Base-by-base conservation (phyloP, 306 rosid species). In the Pterocarpus santalinus region DNA sequence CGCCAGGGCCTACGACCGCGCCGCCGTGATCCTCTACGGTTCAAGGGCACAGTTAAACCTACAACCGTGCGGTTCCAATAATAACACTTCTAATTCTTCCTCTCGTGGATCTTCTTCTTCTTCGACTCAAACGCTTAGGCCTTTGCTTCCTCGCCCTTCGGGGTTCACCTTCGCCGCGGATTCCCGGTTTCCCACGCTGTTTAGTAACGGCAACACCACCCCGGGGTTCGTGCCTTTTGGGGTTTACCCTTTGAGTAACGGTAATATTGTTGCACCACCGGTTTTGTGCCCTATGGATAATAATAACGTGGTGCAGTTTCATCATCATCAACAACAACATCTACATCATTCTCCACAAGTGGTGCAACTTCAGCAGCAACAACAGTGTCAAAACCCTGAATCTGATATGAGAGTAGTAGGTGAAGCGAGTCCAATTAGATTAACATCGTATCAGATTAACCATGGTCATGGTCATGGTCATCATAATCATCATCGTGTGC, bases 1-100 rank as follows among this genome's bases (percentile, higher is more conserved):
- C 8, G 98, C 99, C 10, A 78, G 88, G 2, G 99, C 99, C 39
- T 95, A 95, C 69, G 99, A 95, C 89, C 94, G 99, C 7, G 99
- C 99, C 22, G 98, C 99, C 34, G 33, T 90, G 75, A 86, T 93
- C 36, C 95, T 93, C 61, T 91, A 95, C 51, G 97, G 99, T 56
- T 91, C 97, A 2, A 53, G 97, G 8, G 99, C 98, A 2, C 97
- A 93, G 79, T 97, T 95, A 12, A 91, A 93, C 35, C 94, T 95
- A 8, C 97, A 90, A 77, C 89, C 92, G 36, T 85, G 95, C 0
- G 75, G 34, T 16, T 68, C 89, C 1, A 72, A 91, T 33, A 8
- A 16, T 16, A n/a, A 33, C 4, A 5, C 60, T 5, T 79, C 91
- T 1, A 56, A 58, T 1, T 77, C 85, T 2, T 82, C 89, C 4